A percentile compares a stretch with the other conserved stretches of the same genome.
phyloP scores from a whole-genome alignment of 2,329 filamentous ascomycete species.

The Coniella lustricola region DNA sequence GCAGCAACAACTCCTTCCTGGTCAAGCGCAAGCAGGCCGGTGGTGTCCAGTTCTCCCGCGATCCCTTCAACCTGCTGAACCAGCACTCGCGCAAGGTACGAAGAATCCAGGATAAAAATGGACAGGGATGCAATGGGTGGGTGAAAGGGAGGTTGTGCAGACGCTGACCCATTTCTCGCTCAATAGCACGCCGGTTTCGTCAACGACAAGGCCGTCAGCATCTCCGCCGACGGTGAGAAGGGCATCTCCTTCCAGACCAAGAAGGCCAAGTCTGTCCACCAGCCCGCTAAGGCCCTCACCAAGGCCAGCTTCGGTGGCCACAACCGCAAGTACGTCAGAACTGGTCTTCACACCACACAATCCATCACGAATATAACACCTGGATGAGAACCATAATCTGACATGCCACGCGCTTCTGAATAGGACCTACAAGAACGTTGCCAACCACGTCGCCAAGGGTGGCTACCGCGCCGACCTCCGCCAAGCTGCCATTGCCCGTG shows the following conservation, averaged over 20 bases:
- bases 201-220: slow-evolving; percentile 88
- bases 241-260: slow-evolving; percentile 78
- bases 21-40: slow-evolving; percentile 79
- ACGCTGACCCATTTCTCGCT: slow-evolving; percentile 27
- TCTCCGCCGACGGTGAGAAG: slow-evolving; percentile 69
- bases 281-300: slow-evolving; percentile 62
- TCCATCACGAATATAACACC: too few species aligned
- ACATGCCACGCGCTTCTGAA: not conserved
- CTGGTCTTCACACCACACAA: not conserved
- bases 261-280: slow-evolving; percentile 65
- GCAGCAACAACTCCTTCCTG: slow-evolving; percentile 82
- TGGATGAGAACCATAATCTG: not conserved
- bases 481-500: slow-evolving; percentile 73
- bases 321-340: slow-evolving; percentile 73
- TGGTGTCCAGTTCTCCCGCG: slow-evolving; percentile 84
- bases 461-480: slow-evolving; percentile 80
- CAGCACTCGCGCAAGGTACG: slow-evolving; percentile 82
- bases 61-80: slow-evolving; percentile 91
- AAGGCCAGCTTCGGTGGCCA: slow-evolving; percentile 63
- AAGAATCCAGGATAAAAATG: slow-evolving; percentile 4
- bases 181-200: slow-evolving; percentile 80
- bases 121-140: not conserved
- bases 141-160: not conserved
- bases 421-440: slow-evolving; percentile 85
- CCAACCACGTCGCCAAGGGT: slow-evolving; percentile 73